phyloP scores from a whole-genome alignment of 2,329 filamentous ascomycete genomes.

The Alternaria gansuensis region DNA sequence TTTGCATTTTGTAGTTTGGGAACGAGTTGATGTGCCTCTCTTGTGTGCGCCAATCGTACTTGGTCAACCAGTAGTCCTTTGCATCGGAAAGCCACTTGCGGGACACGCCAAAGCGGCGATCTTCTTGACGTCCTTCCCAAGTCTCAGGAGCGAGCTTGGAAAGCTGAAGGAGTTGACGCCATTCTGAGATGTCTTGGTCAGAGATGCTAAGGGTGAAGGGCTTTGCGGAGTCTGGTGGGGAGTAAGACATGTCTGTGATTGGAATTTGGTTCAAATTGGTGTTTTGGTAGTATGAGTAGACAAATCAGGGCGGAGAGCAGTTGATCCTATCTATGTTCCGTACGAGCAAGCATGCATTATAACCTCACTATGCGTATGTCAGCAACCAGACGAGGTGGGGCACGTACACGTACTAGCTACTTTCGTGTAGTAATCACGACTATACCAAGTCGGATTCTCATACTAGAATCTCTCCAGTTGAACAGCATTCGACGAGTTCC shows the following conservation, averaged over 20 bases:
- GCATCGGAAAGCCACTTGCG: constrained; percentile 47
- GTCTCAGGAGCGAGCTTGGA: constrained; percentile 46
- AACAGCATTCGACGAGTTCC: not conserved
- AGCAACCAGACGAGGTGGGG: not conserved
- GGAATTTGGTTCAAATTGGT: not conserved
- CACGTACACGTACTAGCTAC: not conserved
- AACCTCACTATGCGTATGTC: not conserved
- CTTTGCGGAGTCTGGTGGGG: constrained; percentile 41
- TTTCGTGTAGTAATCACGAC: not conserved
- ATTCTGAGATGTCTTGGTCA: constrained; percentile 47
- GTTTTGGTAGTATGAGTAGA: not conserved
- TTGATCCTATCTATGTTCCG: constrained; percentile 1
- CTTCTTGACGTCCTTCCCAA: constrained; percentile 43
- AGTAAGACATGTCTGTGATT: constrained; percentile 43
- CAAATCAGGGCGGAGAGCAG: not conserved
- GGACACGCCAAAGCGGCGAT: constrained; percentile 42
- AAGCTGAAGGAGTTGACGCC: constrained; percentile 49
- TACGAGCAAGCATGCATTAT: not conserved
- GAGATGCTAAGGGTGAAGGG: constrained; percentile 48
- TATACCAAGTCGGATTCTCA: not conserved
- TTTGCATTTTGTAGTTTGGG: constrained; percentile 60
- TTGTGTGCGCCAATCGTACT: constrained; percentile 50
- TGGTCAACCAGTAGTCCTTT: constrained; percentile 53
- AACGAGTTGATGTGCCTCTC: constrained; percentile 61
- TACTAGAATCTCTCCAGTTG: not conserved